These are phyloP conservation scores for Lanmaoa pseudosensibilis DNA, from an alignment of 768 basidiomycete species.

Conservation along the genomic window DNA sequence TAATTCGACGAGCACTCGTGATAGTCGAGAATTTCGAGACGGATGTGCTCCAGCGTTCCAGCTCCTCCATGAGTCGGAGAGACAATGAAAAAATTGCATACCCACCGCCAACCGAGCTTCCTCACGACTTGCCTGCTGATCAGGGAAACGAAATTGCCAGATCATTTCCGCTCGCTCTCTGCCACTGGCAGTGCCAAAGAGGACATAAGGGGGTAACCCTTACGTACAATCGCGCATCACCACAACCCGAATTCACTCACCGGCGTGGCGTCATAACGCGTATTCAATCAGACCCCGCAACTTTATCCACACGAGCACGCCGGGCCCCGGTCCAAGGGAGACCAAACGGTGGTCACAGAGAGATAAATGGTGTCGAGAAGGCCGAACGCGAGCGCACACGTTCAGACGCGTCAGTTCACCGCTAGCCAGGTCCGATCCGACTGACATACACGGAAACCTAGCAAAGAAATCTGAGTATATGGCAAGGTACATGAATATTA, in stretches of 20 bases:
- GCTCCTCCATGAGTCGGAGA: background rate
- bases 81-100: background rate
- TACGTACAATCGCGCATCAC: background rate
- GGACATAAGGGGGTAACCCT: background rate
- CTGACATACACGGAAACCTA: background rate
- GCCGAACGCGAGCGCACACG: background rate
- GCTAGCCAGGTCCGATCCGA: too few relatives aligned
- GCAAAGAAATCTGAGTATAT: background rate
- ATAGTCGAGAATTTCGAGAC: background rate
- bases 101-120: background rate
- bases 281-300: too few relatives aligned
- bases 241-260: too few relatives aligned
- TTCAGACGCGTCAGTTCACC: background rate
- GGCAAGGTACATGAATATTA: too few relatives aligned
- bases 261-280: too few relatives aligned
- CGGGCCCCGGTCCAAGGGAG: background rate
- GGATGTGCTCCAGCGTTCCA: background rate
- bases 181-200: too few relatives aligned
- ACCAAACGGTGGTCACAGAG: background rate
- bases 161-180: background rate
- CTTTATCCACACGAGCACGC: background rate
- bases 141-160: background rate
- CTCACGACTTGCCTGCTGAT: too few relatives aligned
- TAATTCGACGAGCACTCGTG: background rate
- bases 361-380: background rate